Conservation (phyloP, 495 filamentous ascomycete species). For the Neurospora tetrasperma region DNA sequence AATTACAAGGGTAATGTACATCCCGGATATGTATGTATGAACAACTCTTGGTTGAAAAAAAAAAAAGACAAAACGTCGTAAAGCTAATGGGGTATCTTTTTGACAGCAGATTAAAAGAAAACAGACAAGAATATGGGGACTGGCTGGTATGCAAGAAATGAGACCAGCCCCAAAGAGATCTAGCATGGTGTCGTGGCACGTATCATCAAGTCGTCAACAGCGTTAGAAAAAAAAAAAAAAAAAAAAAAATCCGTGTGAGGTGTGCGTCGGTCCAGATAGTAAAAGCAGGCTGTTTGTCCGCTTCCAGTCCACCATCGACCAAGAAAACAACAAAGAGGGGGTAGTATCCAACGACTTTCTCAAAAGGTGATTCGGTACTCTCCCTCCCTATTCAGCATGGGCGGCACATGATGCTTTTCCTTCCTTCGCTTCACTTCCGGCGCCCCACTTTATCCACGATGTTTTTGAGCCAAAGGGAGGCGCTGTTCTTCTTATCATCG, state of each 20-base stretch:
- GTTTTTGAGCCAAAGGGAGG: constrained; percentile 33
- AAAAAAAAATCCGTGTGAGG: background rate
- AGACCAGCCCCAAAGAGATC: background rate
- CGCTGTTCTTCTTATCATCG: constrained; percentile 28
- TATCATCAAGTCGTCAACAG: background rate
- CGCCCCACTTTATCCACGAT: constrained; percentile 36
- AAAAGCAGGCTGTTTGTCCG: background rate
- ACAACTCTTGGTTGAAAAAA: background rate
- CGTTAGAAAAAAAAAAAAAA: too few relatives aligned
- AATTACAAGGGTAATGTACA: background rate
- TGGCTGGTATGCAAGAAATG: background rate
- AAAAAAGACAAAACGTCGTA: background rate
- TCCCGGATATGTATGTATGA: background rate
- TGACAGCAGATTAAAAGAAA: constrained; percentile 1
- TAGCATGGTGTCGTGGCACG: background rate
- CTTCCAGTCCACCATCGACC: background rate
- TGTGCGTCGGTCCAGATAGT: background rate
- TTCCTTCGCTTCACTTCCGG: constrained; percentile 18
- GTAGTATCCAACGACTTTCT: background rate
- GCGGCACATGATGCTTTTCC: background rate
- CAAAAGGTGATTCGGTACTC: background rate
- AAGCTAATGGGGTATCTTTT: constrained; percentile 17
- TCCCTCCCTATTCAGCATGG: background rate
- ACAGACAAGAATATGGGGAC: background rate
- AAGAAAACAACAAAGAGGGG: background rate